Base-by-base conservation (phyloP, 176 grass and related monocot genomes). In the Areca catechu region DNA sequence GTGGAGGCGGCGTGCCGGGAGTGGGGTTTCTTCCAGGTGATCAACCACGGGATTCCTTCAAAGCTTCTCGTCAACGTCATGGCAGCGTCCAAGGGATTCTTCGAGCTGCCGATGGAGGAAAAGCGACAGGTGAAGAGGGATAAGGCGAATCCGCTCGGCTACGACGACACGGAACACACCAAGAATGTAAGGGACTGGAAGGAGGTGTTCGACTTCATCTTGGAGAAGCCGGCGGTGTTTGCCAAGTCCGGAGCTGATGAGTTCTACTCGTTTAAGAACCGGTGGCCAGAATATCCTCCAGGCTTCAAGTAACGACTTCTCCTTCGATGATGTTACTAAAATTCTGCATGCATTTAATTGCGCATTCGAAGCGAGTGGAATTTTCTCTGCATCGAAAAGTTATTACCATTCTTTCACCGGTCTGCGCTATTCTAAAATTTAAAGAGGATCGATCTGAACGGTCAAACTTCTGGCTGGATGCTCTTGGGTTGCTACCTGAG, bases 101-200 rank as follows among this genome's bases (percentile, higher is more conserved):
- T 96, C 67, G 68, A 63, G 23, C 61, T 84, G 58, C 53, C 86
- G 5, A 20, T 54, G 1, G 83, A 79, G 59, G 34, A 70, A 15
- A 86, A 78, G 74, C 61, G 25, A 12, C 70, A 57, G 7, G 86
- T 90, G 67, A 72, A 58, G 70, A 22, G 80, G 63, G 67, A 66
- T 74, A 86, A 90, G 77, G 63, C 4, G 55, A 48, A 72, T 59
- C 85, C 80, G 24, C 49, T 90, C 5, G 91, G 83, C n/a, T 96
- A 86, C 78, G 90, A 96, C 28, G 83, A 81, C 48, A 59, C 83
- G 1, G 91, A 96, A 71, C 83, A 84, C 76, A 95, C 91, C 21
- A 90, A 90, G 73, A 95, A 95, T 72, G 86, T 95, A 3, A 65
- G 91, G 80, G 91, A 95, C 66, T 95, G 91, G 91, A 95, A 95